A percentile compares a stretch with the other conserved stretches of the same genome.
Conservation (phyloP, 2,329 filamentous ascomycete genomes). For the Cephalotrichum gorgonifer region DNA sequence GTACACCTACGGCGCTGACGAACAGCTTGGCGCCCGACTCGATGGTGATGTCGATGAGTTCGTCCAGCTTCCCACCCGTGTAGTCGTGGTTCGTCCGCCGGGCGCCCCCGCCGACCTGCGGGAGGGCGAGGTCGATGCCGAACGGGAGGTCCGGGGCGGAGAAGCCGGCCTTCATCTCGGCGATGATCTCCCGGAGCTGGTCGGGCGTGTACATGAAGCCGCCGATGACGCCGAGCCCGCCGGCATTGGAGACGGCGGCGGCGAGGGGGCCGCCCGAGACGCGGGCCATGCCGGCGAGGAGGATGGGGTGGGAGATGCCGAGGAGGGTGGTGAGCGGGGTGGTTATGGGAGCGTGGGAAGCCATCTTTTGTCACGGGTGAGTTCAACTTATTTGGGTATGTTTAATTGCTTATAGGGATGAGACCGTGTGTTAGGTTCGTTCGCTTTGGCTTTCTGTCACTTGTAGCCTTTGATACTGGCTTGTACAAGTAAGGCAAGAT, state of each 20-base stretch:
- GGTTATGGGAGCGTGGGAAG: conserved; percentile 45
- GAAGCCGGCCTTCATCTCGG: conserved; percentile 73
- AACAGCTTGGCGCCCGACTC: conserved; percentile 77
- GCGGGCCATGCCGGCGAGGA: conserved; percentile 90
- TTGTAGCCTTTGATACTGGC: no score
- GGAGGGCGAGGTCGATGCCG: conserved; percentile 83
- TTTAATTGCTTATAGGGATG: no score
- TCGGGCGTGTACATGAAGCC: conserved; percentile 61
- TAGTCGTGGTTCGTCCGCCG: conserved; percentile 95
- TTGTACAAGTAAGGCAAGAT: not conserved
- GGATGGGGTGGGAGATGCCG: conserved; percentile 75
- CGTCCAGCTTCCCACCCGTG: conserved; percentile 77
- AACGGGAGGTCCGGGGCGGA: conserved; percentile 62
- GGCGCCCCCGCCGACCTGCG: conserved; percentile 74
- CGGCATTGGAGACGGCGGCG: conserved; percentile 80
- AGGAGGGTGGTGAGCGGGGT: conserved; percentile 73
- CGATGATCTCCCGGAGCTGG: conserved; percentile 70
- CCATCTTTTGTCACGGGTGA: conserved; percentile 21
- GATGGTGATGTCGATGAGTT: conserved; percentile 79
- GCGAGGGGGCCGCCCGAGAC: conserved; percentile 70
- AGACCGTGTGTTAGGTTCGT: no score
- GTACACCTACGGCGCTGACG: conserved; percentile 80
- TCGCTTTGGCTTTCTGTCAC: no score
- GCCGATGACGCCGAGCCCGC: conserved; percentile 69
- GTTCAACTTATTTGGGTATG: not conserved